phyloP scores from a whole-genome alignment of 495 filamentous ascomycete genomes.

The Aspergillus panamensis region DNA sequence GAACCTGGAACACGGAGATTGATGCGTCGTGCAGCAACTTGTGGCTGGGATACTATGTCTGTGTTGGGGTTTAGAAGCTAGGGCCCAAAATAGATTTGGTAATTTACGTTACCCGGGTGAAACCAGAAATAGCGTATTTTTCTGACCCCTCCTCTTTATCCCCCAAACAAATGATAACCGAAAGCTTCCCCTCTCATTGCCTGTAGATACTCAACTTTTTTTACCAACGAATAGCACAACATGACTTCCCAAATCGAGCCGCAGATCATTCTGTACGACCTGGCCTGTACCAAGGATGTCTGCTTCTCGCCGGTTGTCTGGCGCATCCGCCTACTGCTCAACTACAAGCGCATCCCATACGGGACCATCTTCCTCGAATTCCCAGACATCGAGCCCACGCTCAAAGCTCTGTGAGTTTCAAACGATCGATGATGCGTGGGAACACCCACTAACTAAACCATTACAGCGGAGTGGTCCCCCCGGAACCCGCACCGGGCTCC shows the following conservation, averaged over 20 bases:
- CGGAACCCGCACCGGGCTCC: slow-evolving; percentile 20
- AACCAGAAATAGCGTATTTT: too few species aligned
- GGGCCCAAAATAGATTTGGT: too few species aligned
- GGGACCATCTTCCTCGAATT: slow-evolving; percentile 40
- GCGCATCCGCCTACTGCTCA: slow-evolving; percentile 44
- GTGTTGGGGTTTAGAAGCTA: slow-evolving; percentile 10
- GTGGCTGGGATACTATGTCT: slow-evolving; percentile 16
- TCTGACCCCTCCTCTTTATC: too few species aligned
- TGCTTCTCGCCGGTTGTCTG: slow-evolving; percentile 43
- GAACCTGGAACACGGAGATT: slow-evolving; percentile 26
- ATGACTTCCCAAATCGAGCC: slow-evolving; percentile 31
- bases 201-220: too few species aligned
- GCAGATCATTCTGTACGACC: slow-evolving; percentile 40
- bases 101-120: too few species aligned
- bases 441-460: background rate
- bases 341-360: slow-evolving; percentile 41
- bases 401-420: slow-evolving; percentile 36
- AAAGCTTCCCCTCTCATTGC: too few species aligned
- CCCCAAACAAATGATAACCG: too few species aligned
- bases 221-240: too few species aligned
- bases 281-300: slow-evolving; percentile 36
- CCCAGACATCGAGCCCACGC: slow-evolving; percentile 41
- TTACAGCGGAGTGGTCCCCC: slow-evolving; percentile 5
- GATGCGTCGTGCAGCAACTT: slow-evolving; percentile 16
- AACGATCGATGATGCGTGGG: slow-evolving; percentile 4